These are phyloP conservation scores for Heritiera fomes DNA, from an alignment of 345 rosid species.

Conservation along the genomic window DNA sequence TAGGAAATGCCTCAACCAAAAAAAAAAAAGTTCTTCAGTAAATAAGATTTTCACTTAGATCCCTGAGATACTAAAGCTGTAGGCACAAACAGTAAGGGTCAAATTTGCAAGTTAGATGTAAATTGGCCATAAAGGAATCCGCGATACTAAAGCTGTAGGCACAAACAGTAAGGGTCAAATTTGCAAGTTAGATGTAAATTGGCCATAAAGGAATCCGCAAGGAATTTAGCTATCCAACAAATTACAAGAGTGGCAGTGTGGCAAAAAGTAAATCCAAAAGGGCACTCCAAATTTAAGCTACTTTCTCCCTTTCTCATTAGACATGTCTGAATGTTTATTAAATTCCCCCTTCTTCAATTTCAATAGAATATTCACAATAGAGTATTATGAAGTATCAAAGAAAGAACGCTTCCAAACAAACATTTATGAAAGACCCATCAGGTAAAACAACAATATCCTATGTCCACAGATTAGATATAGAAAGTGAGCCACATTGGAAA, in stretches of 20 bases:
- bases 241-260: neutral
- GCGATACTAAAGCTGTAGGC: too few relatives aligned
- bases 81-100: neutral
- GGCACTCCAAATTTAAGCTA: neutral
- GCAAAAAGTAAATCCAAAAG: neutral
- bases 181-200: neutral
- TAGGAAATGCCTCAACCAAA: neutral
- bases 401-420: neutral
- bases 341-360: neutral
- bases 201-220: neutral
- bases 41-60: neutral
- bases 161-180: neutral
- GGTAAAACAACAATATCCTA: neutral
- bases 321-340: neutral
- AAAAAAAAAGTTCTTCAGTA: neutral
- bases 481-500: neutral
- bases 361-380: neutral
- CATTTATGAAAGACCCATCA: neutral
- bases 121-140: neutral
- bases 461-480: conserved; percentile 1
- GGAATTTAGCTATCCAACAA: neutral
- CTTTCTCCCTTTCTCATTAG: neutral
- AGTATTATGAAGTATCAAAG: neutral
- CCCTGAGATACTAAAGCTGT: neutral
- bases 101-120: neutral